Conservation (phyloP, 495 filamentous ascomycete genomes). For the Rostrohypoxylon terebratum region DNA sequence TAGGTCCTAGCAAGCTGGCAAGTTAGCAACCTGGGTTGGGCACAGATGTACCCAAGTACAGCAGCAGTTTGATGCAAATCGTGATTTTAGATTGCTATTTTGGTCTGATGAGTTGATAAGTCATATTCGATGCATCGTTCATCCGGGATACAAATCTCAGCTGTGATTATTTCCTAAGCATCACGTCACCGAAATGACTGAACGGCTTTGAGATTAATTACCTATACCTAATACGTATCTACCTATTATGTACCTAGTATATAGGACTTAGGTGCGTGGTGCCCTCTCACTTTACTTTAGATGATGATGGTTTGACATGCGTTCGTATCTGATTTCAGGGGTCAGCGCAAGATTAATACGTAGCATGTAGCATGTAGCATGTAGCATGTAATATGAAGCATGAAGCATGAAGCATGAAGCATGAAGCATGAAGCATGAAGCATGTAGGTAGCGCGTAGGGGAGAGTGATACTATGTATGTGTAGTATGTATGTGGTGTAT, state of each 20-base stretch:
- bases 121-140: slow-evolving; percentile 20
- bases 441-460: neutral
- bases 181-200: slow-evolving; percentile 32
- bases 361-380: neutral
- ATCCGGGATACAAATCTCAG: neutral
- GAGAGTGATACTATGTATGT: neutral
- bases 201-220: neutral
- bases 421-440: neutral
- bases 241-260: too few species aligned
- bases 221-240: too few species aligned
- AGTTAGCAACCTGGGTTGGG: neutral
- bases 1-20: too few species aligned
- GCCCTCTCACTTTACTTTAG: neutral
- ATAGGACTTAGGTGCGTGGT: too few species aligned
- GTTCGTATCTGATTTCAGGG: slow-evolving; percentile 9
- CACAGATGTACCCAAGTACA: neutral
- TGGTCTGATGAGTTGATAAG: slow-evolving; percentile 24
- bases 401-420: neutral
- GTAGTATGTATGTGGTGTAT: neutral
- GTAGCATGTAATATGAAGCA: neutral
- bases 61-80: slow-evolving; percentile 1
- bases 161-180: slow-evolving; percentile 1
- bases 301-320: slow-evolving; percentile 1
- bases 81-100: slow-evolving; percentile 37
- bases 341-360: neutral